Conservation (phyloP, 2,329 filamentous ascomycete genomes). For the Diaporthe nobilis region DNA sequence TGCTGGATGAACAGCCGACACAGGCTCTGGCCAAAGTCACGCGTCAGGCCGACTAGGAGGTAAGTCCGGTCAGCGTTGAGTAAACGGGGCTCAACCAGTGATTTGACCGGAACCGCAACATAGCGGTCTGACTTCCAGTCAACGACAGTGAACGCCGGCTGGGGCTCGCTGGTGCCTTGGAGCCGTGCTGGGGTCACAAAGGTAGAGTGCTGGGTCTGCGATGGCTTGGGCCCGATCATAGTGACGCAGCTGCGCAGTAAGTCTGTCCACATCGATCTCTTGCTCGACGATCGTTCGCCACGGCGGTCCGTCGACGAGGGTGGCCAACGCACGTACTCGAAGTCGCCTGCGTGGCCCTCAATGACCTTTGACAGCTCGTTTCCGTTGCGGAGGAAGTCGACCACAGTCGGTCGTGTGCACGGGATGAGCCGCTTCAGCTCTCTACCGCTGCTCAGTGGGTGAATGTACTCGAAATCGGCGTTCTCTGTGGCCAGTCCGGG, state of each 20-base stretch:
- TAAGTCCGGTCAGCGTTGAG: conserved; percentile 55
- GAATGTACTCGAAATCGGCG: not conserved
- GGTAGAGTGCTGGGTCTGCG: conserved; percentile 28
- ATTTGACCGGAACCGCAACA: conserved; percentile 46
- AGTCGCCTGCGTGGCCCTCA: conserved; percentile 46
- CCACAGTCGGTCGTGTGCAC: conserved; percentile 44
- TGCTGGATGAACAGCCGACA: conserved; percentile 54
- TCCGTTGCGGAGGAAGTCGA: conserved; percentile 51
- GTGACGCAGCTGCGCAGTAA: not conserved
- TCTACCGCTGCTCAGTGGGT: conserved; percentile 36
- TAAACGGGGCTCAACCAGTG: conserved; percentile 45
- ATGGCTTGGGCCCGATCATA: not conserved
- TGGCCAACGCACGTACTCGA: conserved; percentile 44
- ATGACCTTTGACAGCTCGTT: conserved; percentile 46
- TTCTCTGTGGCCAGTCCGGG: not conserved
- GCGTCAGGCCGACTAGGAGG: conserved; percentile 57
- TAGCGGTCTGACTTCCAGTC: conserved; percentile 56
- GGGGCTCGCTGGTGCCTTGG: conserved; percentile 37
- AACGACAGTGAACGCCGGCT: conserved; percentile 51
- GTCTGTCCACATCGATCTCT: not conserved
- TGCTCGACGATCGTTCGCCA: not conserved
- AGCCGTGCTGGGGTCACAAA: conserved; percentile 41
- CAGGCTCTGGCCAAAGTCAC: conserved; percentile 62
- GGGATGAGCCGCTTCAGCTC: conserved; percentile 50
- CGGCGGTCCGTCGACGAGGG: not conserved